These are phyloP conservation scores for Ceratobasidium sp. DNA, from an alignment of 1,284 basidiomycete species.

Conservation along the genomic window DNA sequence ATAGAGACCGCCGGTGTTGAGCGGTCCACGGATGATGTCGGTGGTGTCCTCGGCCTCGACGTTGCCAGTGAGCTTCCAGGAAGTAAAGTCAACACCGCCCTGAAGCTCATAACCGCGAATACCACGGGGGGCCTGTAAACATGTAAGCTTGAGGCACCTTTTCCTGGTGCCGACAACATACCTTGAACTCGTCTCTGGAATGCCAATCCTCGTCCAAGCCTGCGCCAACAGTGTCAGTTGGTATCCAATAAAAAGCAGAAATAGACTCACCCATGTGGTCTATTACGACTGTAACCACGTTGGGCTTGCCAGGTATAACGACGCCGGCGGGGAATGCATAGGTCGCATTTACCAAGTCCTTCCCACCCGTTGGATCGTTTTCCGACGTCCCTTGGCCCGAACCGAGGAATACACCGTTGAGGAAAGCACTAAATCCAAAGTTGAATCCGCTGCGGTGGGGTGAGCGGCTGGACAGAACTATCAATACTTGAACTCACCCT, in stretches of 20 bases:
- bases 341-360: conserved; percentile 45
- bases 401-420: conserved; percentile 57
- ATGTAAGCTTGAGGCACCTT: not conserved
- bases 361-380: conserved; percentile 43
- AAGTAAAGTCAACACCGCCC: conserved; percentile 25
- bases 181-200: conserved; percentile 46
- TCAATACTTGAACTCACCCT: conserved; percentile 49
- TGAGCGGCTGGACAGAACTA: conserved; percentile 14
- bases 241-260: not conserved
- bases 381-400: conserved; percentile 51
- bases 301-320: conserved; percentile 46
- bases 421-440: conserved; percentile 56
- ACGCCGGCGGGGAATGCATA: conserved; percentile 49
- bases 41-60: conserved; percentile 24
- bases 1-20: conserved; percentile 28
- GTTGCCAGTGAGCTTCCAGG: conserved; percentile 35
- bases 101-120: conserved; percentile 45
- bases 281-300: conserved; percentile 49
- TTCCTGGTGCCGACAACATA: not conserved
- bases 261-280: conserved; percentile 49
- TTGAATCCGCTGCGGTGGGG: conserved; percentile 52
- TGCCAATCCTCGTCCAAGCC: conserved; percentile 46
- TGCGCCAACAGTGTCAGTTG: not conserved
- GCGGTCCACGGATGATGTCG: conserved; percentile 31
- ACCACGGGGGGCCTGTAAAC: conserved; percentile 47